Evolutionary conservation across 1,284 basidiomycete genomes (phyloP), one percentile per base, ranked within the genome.

Genomic region (Trichosporon sp.): DNA sequence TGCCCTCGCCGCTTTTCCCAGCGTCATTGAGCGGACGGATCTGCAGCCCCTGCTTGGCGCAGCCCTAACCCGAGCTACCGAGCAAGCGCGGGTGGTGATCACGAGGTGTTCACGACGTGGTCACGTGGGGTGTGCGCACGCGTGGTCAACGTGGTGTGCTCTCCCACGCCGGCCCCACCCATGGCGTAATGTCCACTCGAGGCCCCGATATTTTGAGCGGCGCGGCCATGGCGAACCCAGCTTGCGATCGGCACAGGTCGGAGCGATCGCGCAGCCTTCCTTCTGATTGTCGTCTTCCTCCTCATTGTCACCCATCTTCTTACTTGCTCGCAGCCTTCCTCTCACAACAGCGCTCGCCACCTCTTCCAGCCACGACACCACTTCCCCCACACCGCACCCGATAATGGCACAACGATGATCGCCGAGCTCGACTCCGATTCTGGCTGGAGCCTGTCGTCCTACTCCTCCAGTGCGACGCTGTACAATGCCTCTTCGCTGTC

Each of bases 381-480:
- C 51, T 3, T 13, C 51, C 51, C 12, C 11, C 25, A 4, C 51
- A 25, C n/a, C n/a, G n/a, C n/a, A n/a, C n/a, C n/a, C 9, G 27
- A 60, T 15, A 60, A 60, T 60, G 56, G 27, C 29, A 13, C 53
- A 15, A 31, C 27, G 27, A 60, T 31, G 27, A 60, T 60, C 3
- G 12, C 29, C 56, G 56, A 60, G 21, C 27, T 21, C 56, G 56
- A 60, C 56, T 60, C 56, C 27, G 56, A 60, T 15, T 18, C 27
- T 3, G 56, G 29, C 27, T 29, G 56, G 27, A 29, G 56, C 27
- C 56, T 60, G 4, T 31, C 56, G 56, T 32, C 29, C 27, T 60
- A 60, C 56, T 60, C 56, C 2, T 60, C 56, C 29, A 60, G 56
- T n/a, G 56, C 56, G 56, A 60, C 56, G 29, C 56, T 60, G 29